Base-by-base conservation (phyloP, 176 grass and related monocot genomes). In the Zizania latifolia region DNA sequence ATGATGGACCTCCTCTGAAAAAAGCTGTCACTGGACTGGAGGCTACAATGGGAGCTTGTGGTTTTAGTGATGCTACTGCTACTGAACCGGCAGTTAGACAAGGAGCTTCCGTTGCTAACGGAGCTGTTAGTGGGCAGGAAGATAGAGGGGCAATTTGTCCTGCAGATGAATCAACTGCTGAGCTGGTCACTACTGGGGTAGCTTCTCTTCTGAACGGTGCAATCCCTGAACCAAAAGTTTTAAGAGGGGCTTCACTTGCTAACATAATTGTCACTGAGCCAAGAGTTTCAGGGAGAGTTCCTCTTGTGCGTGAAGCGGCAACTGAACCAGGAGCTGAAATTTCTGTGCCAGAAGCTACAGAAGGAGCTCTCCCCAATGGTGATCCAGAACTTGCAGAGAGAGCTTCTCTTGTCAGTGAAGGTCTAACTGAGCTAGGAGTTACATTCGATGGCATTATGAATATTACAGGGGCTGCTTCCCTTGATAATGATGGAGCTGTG, bases 131-230 rank as follows among this genome's bases (percentile, higher is more conserved):
- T 36, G 51, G 45, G 10, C 74, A 53, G 31, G 68, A 66, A 16
- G 26, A 40, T 68, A 50, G 6, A 26, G 63, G 0, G 44, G 13
- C 8, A 35, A 36, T 1, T 60, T 65, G 24, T 65, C 66, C 58
- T 72, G 32, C n/a, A 11, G 35, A 31, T 83, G 74, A 38, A 59
- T 39, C 40, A 29, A 32, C 11, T 11, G 2, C 24, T 2, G 22
- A 34, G 2, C 13, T 21, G 1, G 38, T 79, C 3, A n/a, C 21
- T 87, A 62, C 33, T 5, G 5, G 1, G 15, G 60, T 15, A 6
- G 35, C 46, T 74, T 43, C 40, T 73, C 32, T 29, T 28, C n/a
- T 48, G 38, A 87, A 30, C 58, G 79, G 30, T 26, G 65, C 13
- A 0, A 38, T 32, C 23, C 3, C 46, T 24, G 66, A 82, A 55